Percentiles rank a stretch among this genome's conserved stretches.
Conservation (phyloP, 164 flowering plant genomes). For the Paratinospora sagittata region DNA sequence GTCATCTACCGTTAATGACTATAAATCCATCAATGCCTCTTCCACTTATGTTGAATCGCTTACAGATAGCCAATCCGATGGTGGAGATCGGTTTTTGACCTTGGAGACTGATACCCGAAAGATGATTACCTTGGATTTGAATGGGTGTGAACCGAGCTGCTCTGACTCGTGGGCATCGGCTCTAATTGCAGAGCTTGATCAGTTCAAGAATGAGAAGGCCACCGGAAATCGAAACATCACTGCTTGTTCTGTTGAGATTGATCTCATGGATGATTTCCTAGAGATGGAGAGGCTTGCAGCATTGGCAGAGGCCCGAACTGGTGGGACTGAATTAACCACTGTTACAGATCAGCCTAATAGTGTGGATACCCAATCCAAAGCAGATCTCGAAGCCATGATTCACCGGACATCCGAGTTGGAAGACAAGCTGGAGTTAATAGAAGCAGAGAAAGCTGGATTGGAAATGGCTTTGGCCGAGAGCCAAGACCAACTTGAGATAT, state of each 20-base stretch:
- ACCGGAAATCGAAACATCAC: no score
- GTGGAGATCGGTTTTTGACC: constrained; percentile 49
- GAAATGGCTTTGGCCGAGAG: constrained; percentile 36
- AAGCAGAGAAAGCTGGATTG: no score
- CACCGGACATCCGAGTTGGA: constrained; percentile 38
- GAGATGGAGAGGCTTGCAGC: no score
- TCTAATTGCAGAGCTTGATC: no score
- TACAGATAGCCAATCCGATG: constrained; percentile 72
- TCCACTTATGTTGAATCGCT: constrained; percentile 52
- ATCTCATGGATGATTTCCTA: no score
- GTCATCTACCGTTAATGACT: constrained; percentile 35
- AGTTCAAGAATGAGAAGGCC: no score
- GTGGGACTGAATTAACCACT: no score
- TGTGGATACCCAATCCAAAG: constrained; percentile 30
- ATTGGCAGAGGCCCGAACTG: no score
- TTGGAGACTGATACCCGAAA: no score
- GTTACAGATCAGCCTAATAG: no score
- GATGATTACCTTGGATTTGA: constrained; percentile 26
- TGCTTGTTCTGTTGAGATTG: no score
- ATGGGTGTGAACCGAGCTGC: constrained; percentile 32
- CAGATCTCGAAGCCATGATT: constrained; percentile 40
- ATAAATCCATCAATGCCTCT: constrained; percentile 36
- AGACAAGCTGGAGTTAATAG: constrained; percentile 33
- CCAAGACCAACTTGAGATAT: constrained; percentile 28
- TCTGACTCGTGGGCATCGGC: constrained; percentile 66